A percentile compares a stretch with the other conserved stretches of the same genome.
Evolutionary conservation across 2,329 filamentous ascomycete genomes (phyloP).

Genomic region (Grosmannia penicillata): DNA sequence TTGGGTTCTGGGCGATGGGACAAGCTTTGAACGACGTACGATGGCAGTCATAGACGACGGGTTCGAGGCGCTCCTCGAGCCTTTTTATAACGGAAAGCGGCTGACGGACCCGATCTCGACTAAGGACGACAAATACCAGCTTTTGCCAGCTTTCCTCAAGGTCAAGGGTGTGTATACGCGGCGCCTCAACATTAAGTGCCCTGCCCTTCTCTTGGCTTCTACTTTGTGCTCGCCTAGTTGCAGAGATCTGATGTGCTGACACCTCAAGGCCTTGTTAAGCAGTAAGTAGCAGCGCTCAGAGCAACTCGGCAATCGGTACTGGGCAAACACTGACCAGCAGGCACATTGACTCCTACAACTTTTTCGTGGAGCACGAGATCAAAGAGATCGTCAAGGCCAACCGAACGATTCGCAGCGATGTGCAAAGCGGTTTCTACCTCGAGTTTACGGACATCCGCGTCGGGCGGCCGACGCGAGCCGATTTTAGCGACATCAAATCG

Average conservation of each 20-base stretch:
- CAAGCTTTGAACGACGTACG: not conserved
- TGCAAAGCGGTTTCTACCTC: constrained; percentile 83
- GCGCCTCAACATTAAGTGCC: too few species aligned
- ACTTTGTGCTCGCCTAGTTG: too few species aligned
- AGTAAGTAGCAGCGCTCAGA: too few species aligned
- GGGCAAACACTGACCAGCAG: constrained; percentile 20
- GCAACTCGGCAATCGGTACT: too few species aligned
- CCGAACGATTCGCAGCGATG: constrained; percentile 75
- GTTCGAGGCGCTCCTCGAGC: constrained; percentile 51
- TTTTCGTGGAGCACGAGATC: constrained; percentile 90
- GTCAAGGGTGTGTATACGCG: constrained; percentile 72
- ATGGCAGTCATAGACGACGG: constrained; percentile 46
- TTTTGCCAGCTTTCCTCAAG: constrained; percentile 93
- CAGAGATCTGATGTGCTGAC: not conserved
- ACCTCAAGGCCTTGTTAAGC: constrained; percentile 63
- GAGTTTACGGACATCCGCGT: constrained; percentile 89
- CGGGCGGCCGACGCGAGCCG: constrained; percentile 63
- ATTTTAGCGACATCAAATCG: constrained; percentile 56
- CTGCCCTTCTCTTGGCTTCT: not conserved
- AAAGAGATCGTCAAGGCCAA: constrained; percentile 95
- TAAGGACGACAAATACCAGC: constrained; percentile 84
- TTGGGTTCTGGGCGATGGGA: not conserved
- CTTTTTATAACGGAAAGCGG: constrained; percentile 54
- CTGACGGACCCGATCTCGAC: constrained; percentile 50
- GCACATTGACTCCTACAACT: constrained; percentile 97